phyloP scores from a whole-genome alignment of 257 asterid species.

The Solanum pennellii region DNA sequence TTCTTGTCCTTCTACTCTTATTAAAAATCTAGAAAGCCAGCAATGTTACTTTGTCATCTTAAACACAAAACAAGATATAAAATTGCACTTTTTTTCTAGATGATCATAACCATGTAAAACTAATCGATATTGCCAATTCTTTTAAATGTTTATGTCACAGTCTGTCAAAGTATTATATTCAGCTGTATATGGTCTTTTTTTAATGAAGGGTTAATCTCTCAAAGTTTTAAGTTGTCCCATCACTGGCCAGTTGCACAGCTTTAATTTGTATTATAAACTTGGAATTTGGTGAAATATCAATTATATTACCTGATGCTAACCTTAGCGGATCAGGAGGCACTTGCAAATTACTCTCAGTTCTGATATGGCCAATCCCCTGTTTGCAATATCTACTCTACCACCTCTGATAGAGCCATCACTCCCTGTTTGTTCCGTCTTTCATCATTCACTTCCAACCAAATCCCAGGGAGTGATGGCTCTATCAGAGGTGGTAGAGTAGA shows the following conservation, averaged over 20 bases:
- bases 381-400: too few relatives aligned
- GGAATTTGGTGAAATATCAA: neutral
- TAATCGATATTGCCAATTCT: neutral
- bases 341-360: neutral
- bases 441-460: neutral
- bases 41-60: neutral
- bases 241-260: neutral
- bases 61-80: neutral
- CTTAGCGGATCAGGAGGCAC: too few relatives aligned
- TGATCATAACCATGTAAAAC: neutral
- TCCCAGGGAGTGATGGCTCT: neutral
- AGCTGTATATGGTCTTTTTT: neutral
- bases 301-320: neutral
- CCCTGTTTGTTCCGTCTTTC: neutral
- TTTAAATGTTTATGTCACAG: neutral
- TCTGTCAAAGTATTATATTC: neutral
- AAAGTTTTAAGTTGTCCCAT: neutral
- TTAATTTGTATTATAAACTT: neutral
- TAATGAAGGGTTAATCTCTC: neutral
- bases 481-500: neutral
- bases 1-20: neutral
- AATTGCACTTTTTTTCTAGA: neutral
- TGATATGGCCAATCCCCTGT: neutral
- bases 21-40: neutral
- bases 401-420: too few relatives aligned